Conservation (phyloP, 106 monocot genomes). For the Alisma plantagoaquatica region DNA sequence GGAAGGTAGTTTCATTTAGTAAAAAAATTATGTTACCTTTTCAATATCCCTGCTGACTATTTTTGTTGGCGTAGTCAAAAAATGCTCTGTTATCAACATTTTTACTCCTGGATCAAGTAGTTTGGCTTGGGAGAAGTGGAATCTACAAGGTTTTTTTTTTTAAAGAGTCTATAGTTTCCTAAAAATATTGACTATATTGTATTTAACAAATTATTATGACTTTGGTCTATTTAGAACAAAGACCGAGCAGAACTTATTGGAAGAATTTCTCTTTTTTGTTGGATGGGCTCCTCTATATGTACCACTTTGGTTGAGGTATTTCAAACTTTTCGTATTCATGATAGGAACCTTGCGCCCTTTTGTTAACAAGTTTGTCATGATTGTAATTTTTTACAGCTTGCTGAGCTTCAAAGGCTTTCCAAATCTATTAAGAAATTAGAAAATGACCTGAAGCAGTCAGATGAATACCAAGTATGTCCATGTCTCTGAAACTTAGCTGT, state of each 20-base stretch:
- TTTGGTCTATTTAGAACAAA: conserved; percentile 38
- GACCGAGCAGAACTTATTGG: conserved; percentile 56
- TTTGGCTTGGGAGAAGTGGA: conserved; percentile 80
- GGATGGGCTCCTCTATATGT: conserved; percentile 65
- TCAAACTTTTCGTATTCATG: conserved; percentile 4
- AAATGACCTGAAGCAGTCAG: conserved; percentile 50
- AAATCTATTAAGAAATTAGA: conserved; percentile 70
- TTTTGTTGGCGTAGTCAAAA: conserved; percentile 49
- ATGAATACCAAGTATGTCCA: conserved; percentile 49
- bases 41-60: background rate
- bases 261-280: conserved; percentile 66
- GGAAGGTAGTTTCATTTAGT: conserved; percentile 5
- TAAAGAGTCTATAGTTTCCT: background rate
- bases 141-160: conserved; percentile 69
- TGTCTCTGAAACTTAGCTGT: background rate
- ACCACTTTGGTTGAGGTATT: conserved; percentile 59
- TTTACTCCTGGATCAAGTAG: conserved; percentile 93
- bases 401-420: conserved; percentile 60
- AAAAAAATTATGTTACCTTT: background rate
- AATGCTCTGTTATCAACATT: conserved; percentile 89
- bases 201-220: background rate
- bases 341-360: background rate
- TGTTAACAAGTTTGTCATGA: background rate
- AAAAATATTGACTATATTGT: background rate
- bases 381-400: conserved; percentile 25